Evolutionary conservation across 2,329 filamentous ascomycete genomes (phyloP), one percentile per base, ranked within the genome.

Genomic region (Orbilia ellipsospora): DNA sequence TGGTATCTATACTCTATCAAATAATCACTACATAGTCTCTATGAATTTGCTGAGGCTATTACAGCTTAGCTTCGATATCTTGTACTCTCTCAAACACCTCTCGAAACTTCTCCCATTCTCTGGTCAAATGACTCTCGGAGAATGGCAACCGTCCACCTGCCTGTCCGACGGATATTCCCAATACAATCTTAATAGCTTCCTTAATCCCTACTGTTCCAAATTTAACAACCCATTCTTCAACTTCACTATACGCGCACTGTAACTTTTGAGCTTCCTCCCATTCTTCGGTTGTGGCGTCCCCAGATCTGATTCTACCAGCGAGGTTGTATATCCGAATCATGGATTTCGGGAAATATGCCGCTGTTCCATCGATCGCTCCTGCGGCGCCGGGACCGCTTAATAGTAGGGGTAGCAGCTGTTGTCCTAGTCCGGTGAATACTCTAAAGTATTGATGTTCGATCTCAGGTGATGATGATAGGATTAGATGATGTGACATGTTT

Each of bases 301-400:
- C 83, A 0, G 81, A 80, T 26, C 80, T 81, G 20, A 81, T 81
- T 56, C 83, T 80, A 44, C 79, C 82, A 61, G 82, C 82, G 15
- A 89, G 80, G 50, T 86, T 83, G 81, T 86, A 90, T 2, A 91
- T 83, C 18, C 84, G 82, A 42, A 89, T 86, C 0, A 90, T 84
- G 0, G 87, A 85, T 79, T 87, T 87, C 15, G 89, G 89, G 81
- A 89, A 90, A 82, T 90, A 86, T 12, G 87, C 88, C 1, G 89
- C 88, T 20, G 90, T 84, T 15, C 88, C 89, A 76, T 91, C 89
- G 73, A 91, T 90, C 23, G 88, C 88, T 15, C 89, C 89, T 5
- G 87, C 88, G 16, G 77, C 77, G 16, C 73, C 66, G 15, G 87
- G 88, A 55, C 88, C 88, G 70, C 90, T 86, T 42, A 87, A 83